Percentiles rank a stretch among this genome's conserved stretches.
phyloP scores from a whole-genome alignment of 2,329 filamentous ascomycete species.

The Talaromyces sp. region DNA sequence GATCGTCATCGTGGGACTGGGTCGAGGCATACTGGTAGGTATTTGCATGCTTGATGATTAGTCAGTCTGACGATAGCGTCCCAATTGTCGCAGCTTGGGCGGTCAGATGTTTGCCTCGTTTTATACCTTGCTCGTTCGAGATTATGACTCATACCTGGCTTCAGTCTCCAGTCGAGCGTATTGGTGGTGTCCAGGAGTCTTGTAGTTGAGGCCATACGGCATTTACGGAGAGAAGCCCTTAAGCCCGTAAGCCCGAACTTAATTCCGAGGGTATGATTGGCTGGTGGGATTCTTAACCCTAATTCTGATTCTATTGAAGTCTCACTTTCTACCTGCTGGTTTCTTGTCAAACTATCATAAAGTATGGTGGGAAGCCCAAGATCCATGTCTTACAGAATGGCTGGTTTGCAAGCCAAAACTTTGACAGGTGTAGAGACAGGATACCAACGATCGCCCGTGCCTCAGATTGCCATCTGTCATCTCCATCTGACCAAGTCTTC shows the following conservation, averaged over 20 bases:
- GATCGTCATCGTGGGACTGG: background rate
- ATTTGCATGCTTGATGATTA: background rate
- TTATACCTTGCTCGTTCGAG: background rate
- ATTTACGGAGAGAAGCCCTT: slow-evolving; percentile 19
- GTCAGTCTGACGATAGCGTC: background rate
- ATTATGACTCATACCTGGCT: slow-evolving; percentile 7
- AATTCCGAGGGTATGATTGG: slow-evolving; percentile 1
- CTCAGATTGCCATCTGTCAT: background rate
- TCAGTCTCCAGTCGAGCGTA: background rate
- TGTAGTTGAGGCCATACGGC: slow-evolving; percentile 2
- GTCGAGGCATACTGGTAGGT: background rate
- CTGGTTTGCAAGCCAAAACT: background rate
- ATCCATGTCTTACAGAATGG: background rate
- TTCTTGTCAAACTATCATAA: background rate
- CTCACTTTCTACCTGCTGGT: background rate
- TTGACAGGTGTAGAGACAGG: background rate
- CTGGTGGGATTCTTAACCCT: background rate
- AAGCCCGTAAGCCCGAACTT: slow-evolving; percentile 17
- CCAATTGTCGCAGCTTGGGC: background rate
- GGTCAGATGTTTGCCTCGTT: background rate
- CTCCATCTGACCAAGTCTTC: background rate
- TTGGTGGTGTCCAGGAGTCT: background rate
- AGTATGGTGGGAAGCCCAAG: background rate
- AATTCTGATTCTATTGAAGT: background rate
- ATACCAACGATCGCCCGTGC: background rate